Conservation (phyloP, 129 eudicot genomes). For the Mikania micrantha region DNA sequence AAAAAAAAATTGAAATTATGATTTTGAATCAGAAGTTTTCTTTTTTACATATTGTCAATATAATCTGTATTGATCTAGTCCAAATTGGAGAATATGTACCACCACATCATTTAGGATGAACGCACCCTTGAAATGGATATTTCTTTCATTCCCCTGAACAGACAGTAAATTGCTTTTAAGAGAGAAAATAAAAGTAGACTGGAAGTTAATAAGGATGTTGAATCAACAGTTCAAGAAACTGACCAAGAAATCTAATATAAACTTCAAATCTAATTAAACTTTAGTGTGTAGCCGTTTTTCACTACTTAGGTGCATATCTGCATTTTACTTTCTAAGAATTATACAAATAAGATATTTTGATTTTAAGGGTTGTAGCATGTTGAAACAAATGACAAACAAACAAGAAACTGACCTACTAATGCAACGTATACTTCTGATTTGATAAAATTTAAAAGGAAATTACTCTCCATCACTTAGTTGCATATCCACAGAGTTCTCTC, state of each 20-base stretch:
- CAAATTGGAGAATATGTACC: not conserved
- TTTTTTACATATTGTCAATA: too few species aligned
- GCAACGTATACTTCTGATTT: not conserved
- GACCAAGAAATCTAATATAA: not conserved
- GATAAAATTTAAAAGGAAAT: not conserved
- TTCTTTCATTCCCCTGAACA: too few species aligned
- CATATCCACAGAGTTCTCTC: constrained; percentile 47
- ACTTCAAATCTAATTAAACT: not conserved
- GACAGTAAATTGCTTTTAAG: too few species aligned
- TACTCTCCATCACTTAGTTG: constrained; percentile 51
- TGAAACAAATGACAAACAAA: not conserved
- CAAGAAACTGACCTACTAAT: constrained; percentile 1
- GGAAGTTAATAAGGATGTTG: not conserved
- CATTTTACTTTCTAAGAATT: constrained; percentile 14
- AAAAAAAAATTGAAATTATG: too few species aligned
- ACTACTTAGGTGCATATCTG: constrained; percentile 27
- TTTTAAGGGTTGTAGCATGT: not conserved
- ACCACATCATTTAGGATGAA: not conserved
- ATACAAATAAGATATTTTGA: not conserved
- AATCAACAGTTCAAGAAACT: not conserved
- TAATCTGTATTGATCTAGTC: not conserved
- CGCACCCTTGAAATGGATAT: not conserved
- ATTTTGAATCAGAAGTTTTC: too few species aligned
- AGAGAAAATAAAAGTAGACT: not conserved
- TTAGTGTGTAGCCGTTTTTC: not conserved